phyloP scores from a whole-genome alignment of 1,139 yeast species.

The Saccharomycopsis hybrid region DNA sequence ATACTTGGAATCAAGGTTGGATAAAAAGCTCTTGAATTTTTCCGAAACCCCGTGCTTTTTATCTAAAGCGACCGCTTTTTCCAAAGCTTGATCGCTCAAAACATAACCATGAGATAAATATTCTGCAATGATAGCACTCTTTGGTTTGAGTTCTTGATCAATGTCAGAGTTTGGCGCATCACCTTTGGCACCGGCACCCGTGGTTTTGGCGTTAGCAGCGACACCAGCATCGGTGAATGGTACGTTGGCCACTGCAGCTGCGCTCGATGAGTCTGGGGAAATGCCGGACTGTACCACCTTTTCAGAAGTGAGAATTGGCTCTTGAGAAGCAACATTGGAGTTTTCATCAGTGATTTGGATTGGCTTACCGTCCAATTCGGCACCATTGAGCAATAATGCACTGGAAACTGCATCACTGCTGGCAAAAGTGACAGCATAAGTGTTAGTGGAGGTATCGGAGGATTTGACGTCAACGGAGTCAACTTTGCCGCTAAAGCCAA shows the following conservation, averaged over 20 bases:
- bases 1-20: constrained; percentile 52
- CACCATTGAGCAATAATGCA: constrained; percentile 68
- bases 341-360: constrained; percentile 41
- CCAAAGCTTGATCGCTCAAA: constrained; percentile 55
- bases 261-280: constrained; percentile 18
- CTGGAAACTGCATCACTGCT: constrained; percentile 61
- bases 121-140: constrained; percentile 70
- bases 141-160: constrained; percentile 73
- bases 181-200: constrained; percentile 22
- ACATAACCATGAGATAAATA: constrained; percentile 66
- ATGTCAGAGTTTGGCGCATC: constrained; percentile 36
- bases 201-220: constrained; percentile 16
- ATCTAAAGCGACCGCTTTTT: constrained; percentile 56
- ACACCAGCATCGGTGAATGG: constrained; percentile 13
- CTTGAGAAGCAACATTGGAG: constrained; percentile 18
- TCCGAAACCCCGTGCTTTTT: constrained; percentile 55
- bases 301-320: constrained; percentile 24
- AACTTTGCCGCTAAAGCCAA: constrained; percentile 73
- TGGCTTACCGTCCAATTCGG: constrained; percentile 57
- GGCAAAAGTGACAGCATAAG: constrained; percentile 48
- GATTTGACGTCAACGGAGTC: constrained; percentile 34
- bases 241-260: constrained; percentile 17
- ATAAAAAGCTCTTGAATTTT: constrained; percentile 50
- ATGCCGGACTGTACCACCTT: constrained; percentile 11
- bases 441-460: constrained; percentile 30